Evolutionary conservation across 441 rosid species (phyloP).

Genomic region (Pelargonium citronellum): DNA sequence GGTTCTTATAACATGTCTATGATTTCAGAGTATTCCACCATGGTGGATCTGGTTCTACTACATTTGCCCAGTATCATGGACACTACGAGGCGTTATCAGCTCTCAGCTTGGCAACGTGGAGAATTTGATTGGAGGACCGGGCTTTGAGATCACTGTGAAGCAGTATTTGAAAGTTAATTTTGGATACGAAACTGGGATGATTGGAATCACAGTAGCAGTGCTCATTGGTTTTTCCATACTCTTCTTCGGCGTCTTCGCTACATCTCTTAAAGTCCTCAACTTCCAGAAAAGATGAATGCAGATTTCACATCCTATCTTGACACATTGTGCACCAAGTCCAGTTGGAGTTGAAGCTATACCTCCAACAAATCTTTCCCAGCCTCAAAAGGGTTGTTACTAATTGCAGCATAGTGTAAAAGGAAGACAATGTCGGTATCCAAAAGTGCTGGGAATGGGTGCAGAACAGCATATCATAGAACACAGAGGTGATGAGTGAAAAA

Average conservation of each 20-base stretch:
- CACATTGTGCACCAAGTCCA: not conserved
- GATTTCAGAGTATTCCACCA: constrained; percentile 51
- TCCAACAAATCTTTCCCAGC: no score
- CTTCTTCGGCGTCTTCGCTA: constrained; percentile 56
- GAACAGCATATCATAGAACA: no score
- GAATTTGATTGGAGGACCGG: constrained; percentile 43
- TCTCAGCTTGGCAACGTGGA: constrained; percentile 88
- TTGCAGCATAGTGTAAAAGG: no score
- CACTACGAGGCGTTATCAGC: constrained; percentile 53
- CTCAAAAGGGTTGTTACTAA: no score
- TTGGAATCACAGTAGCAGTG: constrained; percentile 46
- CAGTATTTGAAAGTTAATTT: constrained; percentile 42
- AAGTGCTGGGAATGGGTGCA: no score
- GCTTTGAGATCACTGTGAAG: constrained; percentile 51
- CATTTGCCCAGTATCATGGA: constrained; percentile 82
- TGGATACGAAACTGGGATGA: constrained; percentile 45
- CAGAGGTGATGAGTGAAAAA: no score
- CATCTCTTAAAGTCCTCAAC: constrained; percentile 59
- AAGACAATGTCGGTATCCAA: no score
- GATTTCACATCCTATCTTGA: not conserved
- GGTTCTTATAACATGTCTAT: not conserved
- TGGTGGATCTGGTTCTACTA: constrained; percentile 98
- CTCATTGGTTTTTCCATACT: constrained; percentile 47
- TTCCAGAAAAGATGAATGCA: constrained; percentile 64
- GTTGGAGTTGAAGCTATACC: not conserved